A percentile compares a stretch with the other conserved stretches of the same genome.
Conservation (phyloP, 2,329 filamentous ascomycete genomes). For the Penicillium sp. region DNA sequence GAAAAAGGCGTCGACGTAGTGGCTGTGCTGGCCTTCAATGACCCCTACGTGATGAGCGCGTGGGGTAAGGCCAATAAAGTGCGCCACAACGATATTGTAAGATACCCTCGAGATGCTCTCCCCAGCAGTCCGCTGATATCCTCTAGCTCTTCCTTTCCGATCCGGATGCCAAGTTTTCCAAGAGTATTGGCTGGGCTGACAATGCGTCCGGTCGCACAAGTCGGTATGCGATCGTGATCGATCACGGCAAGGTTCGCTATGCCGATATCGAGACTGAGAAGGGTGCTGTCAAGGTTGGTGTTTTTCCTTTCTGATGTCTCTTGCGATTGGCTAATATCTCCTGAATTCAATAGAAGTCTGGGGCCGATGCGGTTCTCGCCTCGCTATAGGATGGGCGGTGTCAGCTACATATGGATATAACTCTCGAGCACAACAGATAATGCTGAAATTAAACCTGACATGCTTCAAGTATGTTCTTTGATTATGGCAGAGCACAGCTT, state of each 20-base stretch:
- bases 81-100: slow-evolving; percentile 60
- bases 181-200: slow-evolving; percentile 66
- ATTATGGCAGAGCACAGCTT: too few relatives aligned
- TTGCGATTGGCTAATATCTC: too few relatives aligned
- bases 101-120: neutral
- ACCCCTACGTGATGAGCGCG: slow-evolving; percentile 76
- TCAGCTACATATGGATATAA: neutral
- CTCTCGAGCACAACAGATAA: too few relatives aligned
- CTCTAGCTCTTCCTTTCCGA: slow-evolving; percentile 69
- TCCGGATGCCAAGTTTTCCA: slow-evolving; percentile 62
- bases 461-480: too few relatives aligned
- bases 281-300: slow-evolving; percentile 29
- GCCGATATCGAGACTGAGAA: slow-evolving; percentile 61
- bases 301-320: too few relatives aligned
- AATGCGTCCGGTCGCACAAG: slow-evolving; percentile 56
- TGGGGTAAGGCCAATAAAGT: slow-evolving; percentile 82
- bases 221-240: slow-evolving; percentile 72
- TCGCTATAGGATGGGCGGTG: slow-evolving; percentile 22
- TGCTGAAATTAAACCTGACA: too few relatives aligned
- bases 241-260: slow-evolving; percentile 74
- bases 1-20: slow-evolving; percentile 75
- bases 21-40: slow-evolving; percentile 73
- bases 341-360: slow-evolving; percentile 24
- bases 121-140: neutral
- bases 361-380: slow-evolving; percentile 32